Evolutionary conservation across 2,329 filamentous ascomycete species (phyloP), one percentile per base, ranked within the genome.

Genomic region (Didymella arachidicola): DNA sequence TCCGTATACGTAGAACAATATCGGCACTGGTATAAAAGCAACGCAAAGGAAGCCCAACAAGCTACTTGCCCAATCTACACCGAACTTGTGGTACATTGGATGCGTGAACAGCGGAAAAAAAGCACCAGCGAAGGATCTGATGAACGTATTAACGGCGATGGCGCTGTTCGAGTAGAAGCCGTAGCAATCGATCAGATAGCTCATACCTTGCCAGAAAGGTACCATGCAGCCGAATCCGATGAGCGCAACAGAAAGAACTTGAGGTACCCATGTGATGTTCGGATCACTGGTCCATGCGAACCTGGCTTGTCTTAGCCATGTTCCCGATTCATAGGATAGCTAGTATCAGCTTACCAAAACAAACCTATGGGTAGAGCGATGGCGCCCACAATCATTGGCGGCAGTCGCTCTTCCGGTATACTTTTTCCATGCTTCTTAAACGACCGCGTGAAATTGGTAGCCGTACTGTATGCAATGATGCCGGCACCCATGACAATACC

Each of bases 141-240:
- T 67, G 54, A 84, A 83, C 0, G 82, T 83, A 67, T 82, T 83
- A 0, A 81, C 79, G 0, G 80, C 80, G 27, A 83, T 74, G 0
- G 81, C 81, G 38, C 77, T 79, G 14, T 81, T 82, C 0, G 79
- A 75, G 30, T 77, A 79, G 43, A 73, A 74, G 8, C 79, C 77
- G 61, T 82, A 83, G 49, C 75, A 87, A 71, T 94, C 91, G 59
- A 94, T 89, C 10, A 94, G 84, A 74, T 93, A 94, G 79, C 92
- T 93, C 63, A 95, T 82, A 64, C 91, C 89, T 34, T 95, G 86
- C 83, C 94, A 94, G 72, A 95, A 93, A 26, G 89, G 89, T 78
- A 93, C 78, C 72, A 86, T 88, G 69, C 94, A 87, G 12, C 91
- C 91, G 47, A 93, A 89, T 5, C 91, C 91, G 43, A 87, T 82